Conservation (phyloP, 768 basidiomycete species). For the Russula brevipes region DNA sequence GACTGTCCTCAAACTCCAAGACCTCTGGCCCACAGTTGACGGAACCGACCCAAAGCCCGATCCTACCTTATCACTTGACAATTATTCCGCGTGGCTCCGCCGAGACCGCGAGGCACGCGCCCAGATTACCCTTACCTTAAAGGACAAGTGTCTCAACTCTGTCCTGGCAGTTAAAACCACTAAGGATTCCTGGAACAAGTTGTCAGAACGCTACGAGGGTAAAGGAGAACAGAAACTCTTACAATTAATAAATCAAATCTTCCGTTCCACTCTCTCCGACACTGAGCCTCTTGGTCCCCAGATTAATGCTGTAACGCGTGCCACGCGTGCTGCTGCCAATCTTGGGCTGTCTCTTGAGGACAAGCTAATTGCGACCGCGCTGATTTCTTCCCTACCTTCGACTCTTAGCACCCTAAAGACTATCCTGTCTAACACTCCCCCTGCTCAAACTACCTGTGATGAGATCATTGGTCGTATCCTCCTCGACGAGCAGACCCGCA, state of each 20-base stretch:
- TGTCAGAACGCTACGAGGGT: slow-evolving; percentile 19
- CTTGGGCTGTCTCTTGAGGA: slow-evolving; percentile 26
- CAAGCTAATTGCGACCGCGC: slow-evolving; percentile 26
- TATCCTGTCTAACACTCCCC: slow-evolving; percentile 20
- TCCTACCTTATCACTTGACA: accelerated
- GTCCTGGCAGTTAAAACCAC: not conserved
- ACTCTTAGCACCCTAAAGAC: slow-evolving; percentile 26
- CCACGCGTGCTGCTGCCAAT: slow-evolving; percentile 17
- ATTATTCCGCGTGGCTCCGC: no score
- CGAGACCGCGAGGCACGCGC: no score
- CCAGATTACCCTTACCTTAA: not conserved
- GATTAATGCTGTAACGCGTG: slow-evolving; percentile 26
- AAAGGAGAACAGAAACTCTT: not conserved
- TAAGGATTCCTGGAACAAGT: not conserved
- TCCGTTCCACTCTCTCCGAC: slow-evolving; percentile 26
- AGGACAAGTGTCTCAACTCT: not conserved
- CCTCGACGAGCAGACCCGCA: slow-evolving; percentile 20
- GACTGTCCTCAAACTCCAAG: no score
- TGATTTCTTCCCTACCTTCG: slow-evolving; percentile 27
- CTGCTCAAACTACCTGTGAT: slow-evolving; percentile 11
- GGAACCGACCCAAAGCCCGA: no score
- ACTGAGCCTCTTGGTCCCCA: slow-evolving; percentile 24
- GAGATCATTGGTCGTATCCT: slow-evolving; percentile 13
- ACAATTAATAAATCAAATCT: slow-evolving; percentile 26
- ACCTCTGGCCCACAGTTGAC: no score